Evolutionary conservation across 495 filamentous ascomycete genomes (phyloP).

Genomic region (Usnea hakonensis): DNA sequence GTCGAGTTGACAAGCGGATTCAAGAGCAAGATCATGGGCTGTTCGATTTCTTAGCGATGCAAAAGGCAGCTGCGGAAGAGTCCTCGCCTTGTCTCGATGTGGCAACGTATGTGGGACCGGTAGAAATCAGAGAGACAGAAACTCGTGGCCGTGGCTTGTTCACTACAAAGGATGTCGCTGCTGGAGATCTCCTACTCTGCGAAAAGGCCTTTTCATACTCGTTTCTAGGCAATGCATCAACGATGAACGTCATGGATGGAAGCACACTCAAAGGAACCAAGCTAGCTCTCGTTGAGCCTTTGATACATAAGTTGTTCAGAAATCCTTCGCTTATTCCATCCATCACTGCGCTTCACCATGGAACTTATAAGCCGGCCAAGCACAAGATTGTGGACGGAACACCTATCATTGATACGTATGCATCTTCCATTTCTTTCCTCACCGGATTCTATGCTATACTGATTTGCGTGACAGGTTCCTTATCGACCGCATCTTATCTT

Average conservation of each 20-base stretch:
- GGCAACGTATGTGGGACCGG: not conserved
- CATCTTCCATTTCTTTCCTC: not conserved
- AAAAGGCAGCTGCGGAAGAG: not conserved
- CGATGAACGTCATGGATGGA: not conserved
- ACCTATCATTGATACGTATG: not conserved
- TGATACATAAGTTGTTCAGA: not conserved
- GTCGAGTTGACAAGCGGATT: no score
- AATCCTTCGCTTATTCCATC: no score
- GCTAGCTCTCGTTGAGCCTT: not conserved
- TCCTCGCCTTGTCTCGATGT: not conserved
- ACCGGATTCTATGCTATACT: not conserved
- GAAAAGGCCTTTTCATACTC: conserved; percentile 4
- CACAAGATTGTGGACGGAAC: not conserved
- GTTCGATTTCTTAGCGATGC: not conserved
- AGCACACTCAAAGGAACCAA: not conserved
- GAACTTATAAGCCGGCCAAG: no score
- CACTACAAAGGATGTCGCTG: not conserved
- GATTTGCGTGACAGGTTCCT: not conserved
- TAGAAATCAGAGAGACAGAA: not conserved
- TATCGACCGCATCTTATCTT: conserved; percentile 1
- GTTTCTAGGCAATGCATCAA: not conserved
- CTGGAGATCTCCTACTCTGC: not conserved
- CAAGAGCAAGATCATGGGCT: not conserved
- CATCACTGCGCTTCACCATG: no score
- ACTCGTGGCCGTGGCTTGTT: not conserved